phyloP scores from a whole-genome alignment of 495 filamentous ascomycete species.

The Aspergillus hancockii region DNA sequence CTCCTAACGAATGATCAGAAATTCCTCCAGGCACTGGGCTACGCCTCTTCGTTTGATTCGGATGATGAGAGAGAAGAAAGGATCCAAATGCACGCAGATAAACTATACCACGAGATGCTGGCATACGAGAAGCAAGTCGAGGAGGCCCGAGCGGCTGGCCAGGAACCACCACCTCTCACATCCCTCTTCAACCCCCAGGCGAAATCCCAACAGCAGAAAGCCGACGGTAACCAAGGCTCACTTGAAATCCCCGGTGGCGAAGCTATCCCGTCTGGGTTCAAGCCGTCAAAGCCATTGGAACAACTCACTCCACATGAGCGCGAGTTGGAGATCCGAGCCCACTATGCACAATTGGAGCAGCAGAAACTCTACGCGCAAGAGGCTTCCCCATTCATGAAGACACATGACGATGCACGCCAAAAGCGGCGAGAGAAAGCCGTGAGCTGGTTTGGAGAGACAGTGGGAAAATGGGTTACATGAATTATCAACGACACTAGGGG shows the following conservation, averaged over 20 bases:
- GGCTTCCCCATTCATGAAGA: conserved; percentile 55
- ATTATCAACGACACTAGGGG: not conserved
- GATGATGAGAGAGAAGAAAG: conserved; percentile 71
- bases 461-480: conserved; percentile 48
- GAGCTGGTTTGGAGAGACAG: conserved; percentile 53
- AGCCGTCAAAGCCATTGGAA: conserved; percentile 56
- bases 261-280: conserved; percentile 35
- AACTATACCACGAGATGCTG: conserved; percentile 81
- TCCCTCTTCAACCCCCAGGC: conserved; percentile 43
- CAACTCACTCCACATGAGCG: conserved; percentile 62
- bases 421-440: conserved; percentile 61
- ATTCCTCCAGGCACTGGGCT: conserved; percentile 90
- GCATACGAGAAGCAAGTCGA: conserved; percentile 69
- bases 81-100: conserved; percentile 95
- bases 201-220: conserved; percentile 14
- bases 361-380: conserved; percentile 54
- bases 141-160: conserved; percentile 64
- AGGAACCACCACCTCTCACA: conserved; percentile 38
- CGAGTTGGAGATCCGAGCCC: conserved; percentile 64
- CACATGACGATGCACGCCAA: conserved; percentile 56
- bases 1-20: conserved; percentile 47
- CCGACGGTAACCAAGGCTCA: not conserved
- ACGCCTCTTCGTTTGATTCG: conserved; percentile 66
- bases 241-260: conserved; percentile 41
- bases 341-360: conserved; percentile 60